A percentile compares a stretch with the other conserved stretches of the same genome.
phyloP scores from a whole-genome alignment of 1,139 yeast genomes.

The Debaryomyces sp. region DNA sequence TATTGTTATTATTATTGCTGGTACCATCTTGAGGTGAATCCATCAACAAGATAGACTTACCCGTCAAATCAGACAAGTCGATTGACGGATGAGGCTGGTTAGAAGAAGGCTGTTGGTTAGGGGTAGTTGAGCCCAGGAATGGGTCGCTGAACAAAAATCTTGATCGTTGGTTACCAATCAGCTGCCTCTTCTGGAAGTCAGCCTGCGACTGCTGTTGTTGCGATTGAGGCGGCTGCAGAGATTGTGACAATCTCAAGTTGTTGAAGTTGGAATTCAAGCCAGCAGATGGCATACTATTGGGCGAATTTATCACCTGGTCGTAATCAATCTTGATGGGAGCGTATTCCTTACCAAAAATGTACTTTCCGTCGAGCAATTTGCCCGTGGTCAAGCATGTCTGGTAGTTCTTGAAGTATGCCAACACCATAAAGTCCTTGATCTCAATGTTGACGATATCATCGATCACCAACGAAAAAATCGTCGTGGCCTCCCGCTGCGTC shows the following conservation, averaged over 20 bases:
- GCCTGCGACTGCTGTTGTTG: slow-evolving; percentile 11
- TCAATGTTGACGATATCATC: slow-evolving; percentile 69
- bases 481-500: slow-evolving; percentile 71
- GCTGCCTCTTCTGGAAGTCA: slow-evolving; percentile 50
- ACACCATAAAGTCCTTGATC: slow-evolving; percentile 50
- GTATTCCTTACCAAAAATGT: slow-evolving; percentile 61
- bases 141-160: slow-evolving; percentile 73
- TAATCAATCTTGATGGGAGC: slow-evolving; percentile 59
- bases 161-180: slow-evolving; percentile 61
- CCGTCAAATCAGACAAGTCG: slow-evolving; percentile 43
- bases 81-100: slow-evolving; percentile 16
- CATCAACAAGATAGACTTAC: slow-evolving; percentile 58
- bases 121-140: slow-evolving; percentile 30
- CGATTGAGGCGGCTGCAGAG: slow-evolving; percentile 15
- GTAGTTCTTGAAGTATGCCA: slow-evolving; percentile 66
- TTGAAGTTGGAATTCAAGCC: slow-evolving; percentile 20
- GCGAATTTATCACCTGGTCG: slow-evolving; percentile 21
- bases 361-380: slow-evolving; percentile 65
- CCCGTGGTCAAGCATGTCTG: slow-evolving; percentile 73
- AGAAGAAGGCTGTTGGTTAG: slow-evolving; percentile 18
- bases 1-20: slow-evolving; percentile 43
- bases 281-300: slow-evolving; percentile 16
- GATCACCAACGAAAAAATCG: slow-evolving; percentile 77
- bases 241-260: slow-evolving; percentile 24
- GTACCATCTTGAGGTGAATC: slow-evolving; percentile 56